Conservation (phyloP, 2,329 filamentous ascomycete genomes). For the Leptographium galeiforme region DNA sequence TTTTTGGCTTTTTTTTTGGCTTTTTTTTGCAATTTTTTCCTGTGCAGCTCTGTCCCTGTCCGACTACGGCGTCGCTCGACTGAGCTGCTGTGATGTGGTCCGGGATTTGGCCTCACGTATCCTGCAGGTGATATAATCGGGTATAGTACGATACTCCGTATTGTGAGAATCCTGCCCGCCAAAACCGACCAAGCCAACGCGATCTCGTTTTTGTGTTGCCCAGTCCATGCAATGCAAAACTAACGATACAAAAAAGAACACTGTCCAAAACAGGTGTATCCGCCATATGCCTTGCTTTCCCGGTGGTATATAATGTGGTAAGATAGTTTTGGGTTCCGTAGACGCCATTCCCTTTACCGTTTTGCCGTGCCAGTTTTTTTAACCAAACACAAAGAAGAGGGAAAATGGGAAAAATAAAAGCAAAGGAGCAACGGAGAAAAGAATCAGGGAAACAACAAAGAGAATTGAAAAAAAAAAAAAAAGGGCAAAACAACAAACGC, state of each 20-base stretch:
- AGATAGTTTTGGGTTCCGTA: not conserved
- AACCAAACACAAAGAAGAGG: not conserved
- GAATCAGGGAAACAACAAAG: not conserved
- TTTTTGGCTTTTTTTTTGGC: no score
- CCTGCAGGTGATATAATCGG: no score
- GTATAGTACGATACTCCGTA: no score
- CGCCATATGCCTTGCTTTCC: not conserved
- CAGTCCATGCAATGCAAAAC: no score
- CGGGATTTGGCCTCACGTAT: no score
- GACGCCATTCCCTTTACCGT: not conserved
- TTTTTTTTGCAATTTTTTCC: not conserved
- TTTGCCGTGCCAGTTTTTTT: no score
- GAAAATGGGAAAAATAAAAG: not conserved
- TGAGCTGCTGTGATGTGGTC: not conserved
- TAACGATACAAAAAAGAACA: no score
- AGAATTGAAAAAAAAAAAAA: not conserved
- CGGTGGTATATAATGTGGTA: not conserved
- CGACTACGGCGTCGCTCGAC: not conserved
- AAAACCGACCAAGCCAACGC: no score
- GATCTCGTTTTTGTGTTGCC: no score
- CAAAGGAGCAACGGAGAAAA: not conserved
- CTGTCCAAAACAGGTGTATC: no score
- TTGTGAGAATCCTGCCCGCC: no score
- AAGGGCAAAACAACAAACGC: not conserved
- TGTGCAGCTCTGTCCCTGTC: not conserved